Evolutionary conservation across 306 rosid species (phyloP), one percentile per base, ranked within the genome.

Genomic region (Albizia julibrissin): DNA sequence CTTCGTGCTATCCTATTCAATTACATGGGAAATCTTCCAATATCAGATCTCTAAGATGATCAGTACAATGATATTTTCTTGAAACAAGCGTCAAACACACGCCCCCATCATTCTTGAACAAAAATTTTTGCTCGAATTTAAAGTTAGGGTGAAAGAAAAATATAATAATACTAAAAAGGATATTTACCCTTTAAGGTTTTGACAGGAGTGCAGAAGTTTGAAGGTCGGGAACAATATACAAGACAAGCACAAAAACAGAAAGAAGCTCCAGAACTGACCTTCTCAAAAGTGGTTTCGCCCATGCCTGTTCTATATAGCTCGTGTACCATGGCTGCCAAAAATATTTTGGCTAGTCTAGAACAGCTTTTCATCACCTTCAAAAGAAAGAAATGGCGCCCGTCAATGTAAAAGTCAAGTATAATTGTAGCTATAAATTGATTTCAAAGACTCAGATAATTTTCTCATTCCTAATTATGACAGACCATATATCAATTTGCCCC

Each of bases 251-350:
- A 26, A 81, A 24, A 76, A 64, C 37, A 26, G 75, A 64, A 79
- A 46, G 50, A 76, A 87, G 71, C 85, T 81, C 78, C 80, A 71
- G 81, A 84, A 58, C 76, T 69, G 69, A 95, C 99, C 99, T 95
- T 89, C 84, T 89, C 98, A 79, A 95, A 95, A 58, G 92, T 95
- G 81, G 97, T 92, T 88, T 95, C 99, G 34, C 91, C 93, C 99
- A 93, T 90, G 86, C 98, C 99, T 22, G 98, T 93, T 82, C 88
- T 93, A 80, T 93, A 93, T 59, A 90, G 95, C 75, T 95, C 98
- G 61, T 93, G 91, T 58, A 93, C 98, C 96, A 95, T 84, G 61
- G 99, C 94, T 65, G 99, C 87, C 91, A 95, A 88, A 86, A 90
- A 91, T 72, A 95, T 88, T 89, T 95, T 93, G 84, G 96, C 74